Percentiles rank a stretch among this genome's conserved stretches.
Evolutionary conservation across 2,329 filamentous ascomycete genomes (phyloP).

Genomic region (Scytalidium lignicola): DNA sequence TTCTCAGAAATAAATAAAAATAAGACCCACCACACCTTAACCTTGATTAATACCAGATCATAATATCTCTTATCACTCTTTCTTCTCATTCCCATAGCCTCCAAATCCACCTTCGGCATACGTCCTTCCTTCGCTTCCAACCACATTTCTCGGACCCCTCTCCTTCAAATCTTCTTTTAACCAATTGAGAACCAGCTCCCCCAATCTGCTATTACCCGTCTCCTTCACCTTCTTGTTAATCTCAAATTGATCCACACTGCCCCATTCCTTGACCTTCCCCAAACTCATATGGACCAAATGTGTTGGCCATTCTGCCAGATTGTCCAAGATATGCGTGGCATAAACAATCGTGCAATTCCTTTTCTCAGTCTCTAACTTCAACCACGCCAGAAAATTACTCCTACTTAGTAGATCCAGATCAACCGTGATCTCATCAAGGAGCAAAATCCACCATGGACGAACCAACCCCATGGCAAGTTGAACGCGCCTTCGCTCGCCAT

Average conservation of each 20-base stretch:
- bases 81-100: slow-evolving; percentile 57
- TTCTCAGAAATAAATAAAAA: not conserved
- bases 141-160: slow-evolving; percentile 64
- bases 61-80: not conserved
- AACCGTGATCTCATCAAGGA: slow-evolving; percentile 96
- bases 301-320: slow-evolving; percentile 89
- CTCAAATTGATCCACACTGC: slow-evolving; percentile 63
- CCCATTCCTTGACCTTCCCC: slow-evolving; percentile 84
- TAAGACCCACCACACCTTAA: not conserved
- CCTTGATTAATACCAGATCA: not conserved
- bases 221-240: slow-evolving; percentile 29
- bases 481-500: slow-evolving; percentile 85
- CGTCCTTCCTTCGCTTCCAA: slow-evolving; percentile 37
- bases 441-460: slow-evolving; percentile 82
- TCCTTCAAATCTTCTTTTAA: slow-evolving; percentile 73
- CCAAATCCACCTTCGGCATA: slow-evolving; percentile 54
- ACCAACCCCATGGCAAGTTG: slow-evolving; percentile 95
- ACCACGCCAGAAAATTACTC: slow-evolving; percentile 77
- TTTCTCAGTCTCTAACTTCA: slow-evolving; percentile 79
- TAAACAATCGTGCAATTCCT: slow-evolving; percentile 91
- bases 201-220: slow-evolving; percentile 75
- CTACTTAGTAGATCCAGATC: slow-evolving; percentile 86
- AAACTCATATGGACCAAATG: slow-evolving; percentile 95
- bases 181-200: slow-evolving; percentile 85
- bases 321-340: slow-evolving; percentile 95